Evolutionary conservation across 2,329 filamentous ascomycete species (phyloP), one percentile per base, ranked within the genome.

Genomic region (Cytospora mali): DNA sequence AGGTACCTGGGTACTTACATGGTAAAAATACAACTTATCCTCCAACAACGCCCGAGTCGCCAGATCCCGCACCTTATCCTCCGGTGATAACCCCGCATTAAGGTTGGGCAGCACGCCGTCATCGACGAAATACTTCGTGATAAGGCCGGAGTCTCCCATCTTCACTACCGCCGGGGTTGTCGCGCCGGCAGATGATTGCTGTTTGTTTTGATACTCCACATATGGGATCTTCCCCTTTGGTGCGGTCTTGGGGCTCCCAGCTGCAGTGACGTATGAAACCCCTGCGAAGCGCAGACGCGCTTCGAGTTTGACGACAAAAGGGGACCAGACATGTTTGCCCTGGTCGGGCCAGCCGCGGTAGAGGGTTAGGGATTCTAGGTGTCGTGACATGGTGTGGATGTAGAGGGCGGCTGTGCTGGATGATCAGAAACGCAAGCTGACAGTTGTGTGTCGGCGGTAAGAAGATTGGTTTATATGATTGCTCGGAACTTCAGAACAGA

Each of bases 221-320:
- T 88, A 89, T 0, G 86, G 86, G 11, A 88, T 81, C 72, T 88
- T 89, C 48, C 84, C 84, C 55, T 76, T 79, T 0, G 87, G 86
- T 0, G 77, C 81, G 0, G 73, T 70, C 48, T 66, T 69, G 0
- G 77, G 70, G 0, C 81, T 81, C 1, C 85, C 85, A 3, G 66
- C 65, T 2, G 74, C 79, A 5, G 73, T 69, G 18, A 66, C 68
- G 71, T 88, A 89, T 0, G 71, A 46, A 2, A 86, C 55, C 1
- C 72, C 70, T 2, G 78, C 77, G 66, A 87, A 79, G 16, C 86
- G 85, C 6, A 88, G 76, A 16, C 85, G 84, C 21, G 84, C 78
- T 69, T 89, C 87, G 57, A 88, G 75, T 70, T 89, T 89, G 51
- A 75, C 82, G 58, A 86, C 84, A 67, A 86, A 88, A 11, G 86